Base-by-base conservation (phyloP, 2,329 filamentous ascomycete species). In the Teratosphaeria zuluensis region DNA sequence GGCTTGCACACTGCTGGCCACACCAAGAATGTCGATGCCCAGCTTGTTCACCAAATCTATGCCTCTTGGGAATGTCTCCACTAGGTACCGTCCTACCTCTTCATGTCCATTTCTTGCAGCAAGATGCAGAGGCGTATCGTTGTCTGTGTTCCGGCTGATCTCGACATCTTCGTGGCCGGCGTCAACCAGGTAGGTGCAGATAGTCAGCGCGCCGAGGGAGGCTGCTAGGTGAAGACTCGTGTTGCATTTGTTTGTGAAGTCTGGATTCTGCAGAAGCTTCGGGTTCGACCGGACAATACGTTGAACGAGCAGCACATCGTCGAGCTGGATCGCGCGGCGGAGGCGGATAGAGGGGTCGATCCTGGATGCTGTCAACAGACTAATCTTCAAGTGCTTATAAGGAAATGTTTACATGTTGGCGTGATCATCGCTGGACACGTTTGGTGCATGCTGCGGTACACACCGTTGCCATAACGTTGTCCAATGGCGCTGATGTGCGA, bases 211-310 rank as follows among this genome's bases (percentile, higher is more conserved):
- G 56, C 90, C 90, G 58, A 90, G 79, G 7, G 83, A 83, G 11
- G 88, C 88, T 51, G 90, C 89, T 2, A 95, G 81, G 72, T 95
- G 90, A 46, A 96, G 81, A 63, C 85, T 90, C 2, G 90, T 92
- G 76, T 95, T 94, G 72, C 87, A 88, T 64, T 89, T 85, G 62
- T 85, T 80, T 3, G 84, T 82, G 66, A 83, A 82, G 73, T 95
- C 89, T 2, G 90, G 89, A 69, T 95, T 95, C 68, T 87, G 86
- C 31, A 95, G 78, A 62, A 87, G 82, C 19, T 76, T 70, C 0
- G 87, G 88, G 69, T 92, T 85, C 60, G 85, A 85, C 63, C 80
- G 82, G 64, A 95, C 79, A 70, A 95, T 91, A 70, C 90, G 88
- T 65, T 81, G 77, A 65, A 91, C 87, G 63, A 95, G 86, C 58